Percentiles rank a stretch among this genome's conserved stretches.
phyloP scores from a whole-genome alignment of 2,329 filamentous ascomycete genomes.

The Botrytis hyacinthi region DNA sequence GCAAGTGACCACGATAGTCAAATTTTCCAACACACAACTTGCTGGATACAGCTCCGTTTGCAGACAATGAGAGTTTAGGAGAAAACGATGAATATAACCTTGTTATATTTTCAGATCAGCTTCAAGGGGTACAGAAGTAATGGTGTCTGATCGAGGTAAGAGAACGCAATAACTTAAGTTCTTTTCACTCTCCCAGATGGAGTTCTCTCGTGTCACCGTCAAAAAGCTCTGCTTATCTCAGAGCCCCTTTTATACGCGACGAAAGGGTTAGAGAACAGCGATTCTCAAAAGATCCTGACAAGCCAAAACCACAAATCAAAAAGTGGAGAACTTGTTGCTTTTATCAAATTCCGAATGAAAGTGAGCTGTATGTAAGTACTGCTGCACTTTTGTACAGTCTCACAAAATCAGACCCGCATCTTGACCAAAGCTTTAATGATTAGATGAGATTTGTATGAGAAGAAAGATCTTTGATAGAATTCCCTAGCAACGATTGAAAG shows the following conservation, averaged over 20 bases:
- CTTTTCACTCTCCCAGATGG: neutral
- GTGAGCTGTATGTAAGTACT: conserved; percentile 2
- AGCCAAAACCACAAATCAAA: neutral
- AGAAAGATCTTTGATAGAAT: neutral
- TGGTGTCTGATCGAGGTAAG: neutral
- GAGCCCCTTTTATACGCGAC: neutral
- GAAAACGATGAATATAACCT: neutral
- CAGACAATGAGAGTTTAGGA: neutral
- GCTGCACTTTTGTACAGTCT: conserved; percentile 12
- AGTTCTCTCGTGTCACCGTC: neutral
- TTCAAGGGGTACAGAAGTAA: neutral
- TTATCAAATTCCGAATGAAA: neutral
- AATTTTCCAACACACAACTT: neutral
- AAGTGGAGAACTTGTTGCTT: neutral
- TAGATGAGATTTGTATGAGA: neutral
- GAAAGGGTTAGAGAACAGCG: neutral
- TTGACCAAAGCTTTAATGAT: neutral
- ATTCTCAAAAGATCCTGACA: neutral
- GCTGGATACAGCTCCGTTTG: neutral
- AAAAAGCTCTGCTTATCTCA: neutral
- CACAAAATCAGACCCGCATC: conserved; percentile 2
- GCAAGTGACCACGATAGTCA: neutral
- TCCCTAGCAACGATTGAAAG: neutral
- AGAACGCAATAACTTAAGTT: neutral
- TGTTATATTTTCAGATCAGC: neutral